Evolutionary conservation across 225 moss, liverwort and hornwort genomes (phyloP).

Genomic region (Marchantia paleacea): DNA sequence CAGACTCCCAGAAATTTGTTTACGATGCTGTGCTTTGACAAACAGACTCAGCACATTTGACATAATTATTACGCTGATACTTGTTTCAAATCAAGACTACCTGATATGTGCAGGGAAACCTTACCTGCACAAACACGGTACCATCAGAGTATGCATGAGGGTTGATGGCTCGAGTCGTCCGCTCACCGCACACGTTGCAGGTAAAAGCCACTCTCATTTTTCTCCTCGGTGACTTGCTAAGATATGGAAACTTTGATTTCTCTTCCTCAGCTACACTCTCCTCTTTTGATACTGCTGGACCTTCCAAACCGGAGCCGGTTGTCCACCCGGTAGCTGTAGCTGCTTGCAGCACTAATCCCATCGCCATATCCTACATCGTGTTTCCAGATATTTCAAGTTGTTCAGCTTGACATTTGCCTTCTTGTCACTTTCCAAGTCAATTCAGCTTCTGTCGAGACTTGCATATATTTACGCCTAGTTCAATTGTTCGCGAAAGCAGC

Average conservation of each 20-base stretch:
- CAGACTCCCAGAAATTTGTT: background rate
- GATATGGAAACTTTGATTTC: conserved; percentile 48
- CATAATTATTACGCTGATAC: background rate
- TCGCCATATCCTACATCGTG: conserved; percentile 68
- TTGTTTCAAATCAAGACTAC: background rate
- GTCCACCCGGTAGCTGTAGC: conserved; percentile 90
- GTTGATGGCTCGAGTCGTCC: conserved; percentile 93
- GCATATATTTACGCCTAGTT: too few species aligned
- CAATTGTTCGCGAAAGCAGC: too few species aligned
- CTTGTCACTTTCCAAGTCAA: background rate
- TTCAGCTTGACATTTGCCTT: too few species aligned
- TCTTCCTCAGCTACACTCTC: conserved; percentile 49
- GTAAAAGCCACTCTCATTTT: conserved; percentile 99
- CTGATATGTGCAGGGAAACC: background rate
- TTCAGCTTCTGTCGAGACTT: background rate
- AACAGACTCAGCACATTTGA: background rate
- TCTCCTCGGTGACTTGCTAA: conserved; percentile 96
- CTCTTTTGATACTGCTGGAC: conserved; percentile 50
- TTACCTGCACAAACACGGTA: conserved; percentile 98
- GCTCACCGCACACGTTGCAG: conserved; percentile 95
- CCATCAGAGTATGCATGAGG: conserved; percentile 98
- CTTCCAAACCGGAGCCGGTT: conserved; percentile 95
- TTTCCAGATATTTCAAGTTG: background rate
- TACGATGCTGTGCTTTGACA: background rate
- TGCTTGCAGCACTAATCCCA: conserved; percentile 86